These are phyloP conservation scores for Rhizopogon salebrosus DNA, from an alignment of 768 basidiomycete genomes.

Conservation along the genomic window DNA sequence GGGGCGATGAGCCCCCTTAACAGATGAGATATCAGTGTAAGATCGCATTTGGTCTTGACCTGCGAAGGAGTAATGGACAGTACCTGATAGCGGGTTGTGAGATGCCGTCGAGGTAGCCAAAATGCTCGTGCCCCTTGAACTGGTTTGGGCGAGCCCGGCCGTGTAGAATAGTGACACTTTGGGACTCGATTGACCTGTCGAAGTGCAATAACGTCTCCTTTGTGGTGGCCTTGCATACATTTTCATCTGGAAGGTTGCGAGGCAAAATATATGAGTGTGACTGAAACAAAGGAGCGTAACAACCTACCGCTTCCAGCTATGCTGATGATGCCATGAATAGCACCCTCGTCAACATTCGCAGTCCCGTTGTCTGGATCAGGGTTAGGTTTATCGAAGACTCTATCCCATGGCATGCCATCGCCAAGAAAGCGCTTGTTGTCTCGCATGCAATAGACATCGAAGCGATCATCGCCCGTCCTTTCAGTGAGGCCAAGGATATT, in stretches of 20 bases:
- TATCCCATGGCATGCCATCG: neutral
- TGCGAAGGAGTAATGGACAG: slow-evolving; percentile 23
- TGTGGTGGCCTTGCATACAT: neutral
- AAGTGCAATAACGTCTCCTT: neutral
- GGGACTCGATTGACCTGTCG: neutral
- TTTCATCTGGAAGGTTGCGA: neutral
- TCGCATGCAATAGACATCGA: slow-evolving; percentile 3
- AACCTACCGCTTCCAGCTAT: slow-evolving; percentile 2
- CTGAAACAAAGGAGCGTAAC: neutral
- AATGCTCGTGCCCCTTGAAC: slow-evolving; percentile 39
- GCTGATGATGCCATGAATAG: slow-evolving; percentile 1
- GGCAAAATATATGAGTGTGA: neutral
- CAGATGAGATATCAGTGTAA: slow-evolving; percentile 20
- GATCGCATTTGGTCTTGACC: slow-evolving; percentile 8
- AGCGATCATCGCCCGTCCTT: slow-evolving; percentile 2
- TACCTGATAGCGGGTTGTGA: slow-evolving; percentile 38
- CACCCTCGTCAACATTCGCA: neutral
- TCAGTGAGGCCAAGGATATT: slow-evolving; percentile 1
- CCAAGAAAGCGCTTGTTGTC: slow-evolving; percentile 3
- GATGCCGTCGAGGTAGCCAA: slow-evolving; percentile 49
- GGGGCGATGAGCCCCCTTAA: slow-evolving; percentile 17
- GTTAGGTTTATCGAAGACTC: slow-evolving; percentile 1
- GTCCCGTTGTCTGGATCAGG: neutral
- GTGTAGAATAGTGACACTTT: slow-evolving; percentile 20
- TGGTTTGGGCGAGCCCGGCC: slow-evolving; percentile 36